phyloP scores from a whole-genome alignment of 441 rosid species.

The Jatropha multifida region DNA sequence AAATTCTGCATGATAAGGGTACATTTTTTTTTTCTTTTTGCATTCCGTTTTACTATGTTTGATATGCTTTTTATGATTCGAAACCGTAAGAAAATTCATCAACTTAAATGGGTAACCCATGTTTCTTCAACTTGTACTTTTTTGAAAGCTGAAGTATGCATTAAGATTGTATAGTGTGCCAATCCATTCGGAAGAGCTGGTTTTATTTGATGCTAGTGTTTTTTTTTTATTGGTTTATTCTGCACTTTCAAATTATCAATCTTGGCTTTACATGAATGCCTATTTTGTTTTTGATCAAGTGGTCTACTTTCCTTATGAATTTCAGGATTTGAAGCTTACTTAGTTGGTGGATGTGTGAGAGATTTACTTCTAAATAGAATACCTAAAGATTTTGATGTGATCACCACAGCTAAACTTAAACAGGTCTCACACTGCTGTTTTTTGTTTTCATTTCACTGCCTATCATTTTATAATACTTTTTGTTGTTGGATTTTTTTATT shows the following conservation, averaged over 20 bases:
- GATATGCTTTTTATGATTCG: not conserved
- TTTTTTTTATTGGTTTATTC: not conserved
- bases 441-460: not conserved
- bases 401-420: slow-evolving; percentile 78
- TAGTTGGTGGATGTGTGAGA: slow-evolving; percentile 97
- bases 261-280: not conserved
- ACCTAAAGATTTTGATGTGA: slow-evolving; percentile 95
- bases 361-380: slow-evolving; percentile 71
- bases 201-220: not conserved
- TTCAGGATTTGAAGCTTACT: slow-evolving; percentile 78
- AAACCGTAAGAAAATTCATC: not conserved
- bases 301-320: not conserved
- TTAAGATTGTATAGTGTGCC: not conserved
- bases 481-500: not conserved
- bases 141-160: slow-evolving; percentile 1
- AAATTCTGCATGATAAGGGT: slow-evolving; percentile 54
- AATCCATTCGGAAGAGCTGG: not conserved
- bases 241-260: not conserved
- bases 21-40: not conserved
- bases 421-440: slow-evolving; percentile 45
- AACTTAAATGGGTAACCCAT: not conserved
- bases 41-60: not conserved
- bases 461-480: slow-evolving; percentile 10
- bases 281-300: not conserved
- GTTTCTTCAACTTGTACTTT: not conserved